Evolutionary conservation across 331 rosid species (phyloP), one percentile per base, ranked within the genome.

Genomic region (Pyrus hybrid): DNA sequence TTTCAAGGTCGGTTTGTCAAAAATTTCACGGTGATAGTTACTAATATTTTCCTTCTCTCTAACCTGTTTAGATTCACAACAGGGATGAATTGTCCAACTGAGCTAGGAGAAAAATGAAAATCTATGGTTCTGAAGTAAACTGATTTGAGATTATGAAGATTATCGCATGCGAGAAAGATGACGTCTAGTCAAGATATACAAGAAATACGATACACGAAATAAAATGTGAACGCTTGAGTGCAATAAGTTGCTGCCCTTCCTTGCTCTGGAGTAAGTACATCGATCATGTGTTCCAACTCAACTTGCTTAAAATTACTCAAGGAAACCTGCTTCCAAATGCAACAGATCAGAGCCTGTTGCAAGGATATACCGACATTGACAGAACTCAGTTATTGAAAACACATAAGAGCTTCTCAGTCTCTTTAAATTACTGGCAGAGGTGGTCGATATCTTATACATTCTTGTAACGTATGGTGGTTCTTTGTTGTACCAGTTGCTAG

Each of bases 1-100:
- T 83, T 77, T 81, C 85, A 77, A 86, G 91, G 88, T 90, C 80
- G 13, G 73, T 43, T 70, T 70, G 57, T 76, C 43, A 37, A 75
- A 73, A 22, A 54, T 8, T 35, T 60, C 25, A 8, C 12, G 10
- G 18, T 23, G 41, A 51, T 63, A 60, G 35, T 65, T 56, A 3
- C 68, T 10, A 8, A 45, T 49, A 16, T 66, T 30, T 45, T 35
- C 45, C 12, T 21, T 29, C 41, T 23, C 35, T 68, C 20, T 72
- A 58, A 72, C 11, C 2, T 16, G 3, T 8, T 35, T 58, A 35
- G n/a, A 45, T 16, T 58, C 3, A 8, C 37, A 16, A 35, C 76
- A 72, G 76, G 76, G 76, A 51, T 25, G 29, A 26, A 43, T 26
- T 49, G 23, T 25, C 70, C 61, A 62, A 26, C 29, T 61, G 77